Percentiles rank a stretch among this genome's conserved stretches.
Conservation (phyloP, 2,329 filamentous ascomycete species). For the Ampelomyces quisqualis region DNA sequence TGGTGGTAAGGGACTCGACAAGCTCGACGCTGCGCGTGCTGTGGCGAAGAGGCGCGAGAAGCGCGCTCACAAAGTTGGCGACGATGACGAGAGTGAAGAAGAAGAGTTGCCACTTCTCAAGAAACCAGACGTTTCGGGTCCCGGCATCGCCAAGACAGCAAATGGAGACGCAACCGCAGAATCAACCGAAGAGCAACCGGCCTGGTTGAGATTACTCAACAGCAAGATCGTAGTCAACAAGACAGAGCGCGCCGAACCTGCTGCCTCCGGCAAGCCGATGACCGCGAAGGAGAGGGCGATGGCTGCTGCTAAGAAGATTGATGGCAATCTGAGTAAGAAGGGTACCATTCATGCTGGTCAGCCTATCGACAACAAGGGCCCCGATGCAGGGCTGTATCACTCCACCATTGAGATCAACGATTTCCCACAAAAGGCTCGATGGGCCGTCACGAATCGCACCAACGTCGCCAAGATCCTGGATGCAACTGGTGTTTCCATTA, state of each 20-base stretch:
- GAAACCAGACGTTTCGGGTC: slow-evolving; percentile 53
- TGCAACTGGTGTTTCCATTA: slow-evolving; percentile 91
- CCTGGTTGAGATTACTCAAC: slow-evolving; percentile 52
- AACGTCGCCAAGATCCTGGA: slow-evolving; percentile 99
- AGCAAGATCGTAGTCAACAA: slow-evolving; percentile 73
- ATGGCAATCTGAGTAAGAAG: slow-evolving; percentile 83
- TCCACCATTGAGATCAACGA: slow-evolving; percentile 98
- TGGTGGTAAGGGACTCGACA: slow-evolving; percentile 90
- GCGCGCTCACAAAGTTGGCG: slow-evolving; percentile 78
- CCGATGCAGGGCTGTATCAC: slow-evolving; percentile 94
- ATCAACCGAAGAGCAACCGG: slow-evolving; percentile 22
- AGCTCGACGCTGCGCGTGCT: slow-evolving; percentile 87
- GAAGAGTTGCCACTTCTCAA: slow-evolving; percentile 62
- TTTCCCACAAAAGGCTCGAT: slow-evolving; percentile 96
- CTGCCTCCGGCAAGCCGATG: slow-evolving; percentile 59
- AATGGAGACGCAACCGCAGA: slow-evolving; percentile 14
- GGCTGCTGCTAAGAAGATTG: slow-evolving; percentile 88
- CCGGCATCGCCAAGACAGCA: slow-evolving; percentile 38
- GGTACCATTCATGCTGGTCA: slow-evolving; percentile 88
- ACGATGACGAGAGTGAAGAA: slow-evolving; percentile 83
- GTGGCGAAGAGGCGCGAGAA: slow-evolving; percentile 77
- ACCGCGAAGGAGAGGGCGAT: slow-evolving; percentile 72
- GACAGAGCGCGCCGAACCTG: slow-evolving; percentile 58
- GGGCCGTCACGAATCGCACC: slow-evolving; percentile 97
- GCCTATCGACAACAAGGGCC: slow-evolving; percentile 97